phyloP scores from a whole-genome alignment of 306 rosid species.

The Crataegus laevigata region DNA sequence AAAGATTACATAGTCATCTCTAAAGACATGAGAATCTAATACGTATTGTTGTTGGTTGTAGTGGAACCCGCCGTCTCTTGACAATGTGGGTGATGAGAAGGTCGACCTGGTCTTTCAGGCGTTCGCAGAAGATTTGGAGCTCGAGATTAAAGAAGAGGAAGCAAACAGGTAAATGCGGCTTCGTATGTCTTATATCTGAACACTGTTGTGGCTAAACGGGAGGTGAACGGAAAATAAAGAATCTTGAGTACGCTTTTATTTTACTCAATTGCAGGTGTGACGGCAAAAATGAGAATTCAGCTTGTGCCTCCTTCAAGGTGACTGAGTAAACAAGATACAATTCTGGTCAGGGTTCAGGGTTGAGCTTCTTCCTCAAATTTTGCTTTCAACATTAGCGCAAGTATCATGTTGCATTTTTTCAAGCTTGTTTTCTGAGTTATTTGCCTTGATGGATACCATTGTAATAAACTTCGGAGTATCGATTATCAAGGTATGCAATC shows the following conservation, averaged over 20 bases:
- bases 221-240: not conserved
- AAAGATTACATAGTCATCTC: not conserved
- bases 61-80: conserved; percentile 79
- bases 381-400: too few species aligned
- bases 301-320: conserved; percentile 35
- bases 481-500: not conserved
- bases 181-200: not conserved
- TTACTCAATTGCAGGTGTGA: conserved; percentile 56
- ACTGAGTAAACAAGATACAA: conserved; percentile 2
- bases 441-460: not conserved
- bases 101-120: conserved; percentile 54
- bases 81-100: conserved; percentile 43
- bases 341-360: not conserved
- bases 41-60: conserved; percentile 10
- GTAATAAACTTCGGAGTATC: not conserved
- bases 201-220: not conserved
- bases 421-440: not conserved
- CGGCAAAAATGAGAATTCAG: conserved; percentile 63
- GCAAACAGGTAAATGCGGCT: conserved; percentile 46
- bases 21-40: not conserved
- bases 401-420: not conserved
- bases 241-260: not conserved
- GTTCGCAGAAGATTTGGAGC: conserved; percentile 61
- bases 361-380: not conserved
- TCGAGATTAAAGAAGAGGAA: conserved; percentile 55